Evolutionary conservation across 257 asterid species (phyloP), one percentile per base, ranked within the genome.

Genomic region (Nyctanthes arbortristis): DNA sequence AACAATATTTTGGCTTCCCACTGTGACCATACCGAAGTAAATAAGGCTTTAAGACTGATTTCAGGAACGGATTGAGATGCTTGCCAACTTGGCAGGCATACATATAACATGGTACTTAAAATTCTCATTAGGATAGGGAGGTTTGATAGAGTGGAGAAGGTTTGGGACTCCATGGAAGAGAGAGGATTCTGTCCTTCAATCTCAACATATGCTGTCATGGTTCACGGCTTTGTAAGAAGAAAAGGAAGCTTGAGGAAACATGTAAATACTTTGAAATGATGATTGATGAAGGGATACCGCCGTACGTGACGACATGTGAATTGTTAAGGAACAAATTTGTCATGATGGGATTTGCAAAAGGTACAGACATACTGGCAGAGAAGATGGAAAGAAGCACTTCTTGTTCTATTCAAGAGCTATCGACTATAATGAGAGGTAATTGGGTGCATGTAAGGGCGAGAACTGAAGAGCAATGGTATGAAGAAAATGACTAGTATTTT

Each of bases 201-300:
- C 7, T 86, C 99, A 3, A 93, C 96, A 2, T 91, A 89, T 67
- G 69, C 88, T 22, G 99, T 93, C 3, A 87, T 91, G 97, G 77
- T 93, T 35, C 99, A 93, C 75, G 94, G 97, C 80, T 91, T 54
- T 91, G 92, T 77, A 85, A 73, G 86, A 87, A 89, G 87, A 87
- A 81, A 75, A 83, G 80, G 68, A 89, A 91, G 67, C 82, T 87
- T 0, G 93, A 89, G 52, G 96, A 86, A 29, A 97, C 96, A 30
- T 89, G 80, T 43, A 87, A 75, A 49, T 89, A 87, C 63, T 93
- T 91, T 35, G 96, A 80, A 63, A 77, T 79, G 87, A 91, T 93
- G 99, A 76, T 93, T 67, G 99, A 91, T 67, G 97, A 89, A 79
- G 99, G 97, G 73, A 77, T 91, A 61, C 96, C 96, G 0, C 99